Evolutionary conservation across 2,329 filamentous ascomycete species (phyloP), one percentile per base, ranked within the genome.

Genomic region (Onygenales sp.): DNA sequence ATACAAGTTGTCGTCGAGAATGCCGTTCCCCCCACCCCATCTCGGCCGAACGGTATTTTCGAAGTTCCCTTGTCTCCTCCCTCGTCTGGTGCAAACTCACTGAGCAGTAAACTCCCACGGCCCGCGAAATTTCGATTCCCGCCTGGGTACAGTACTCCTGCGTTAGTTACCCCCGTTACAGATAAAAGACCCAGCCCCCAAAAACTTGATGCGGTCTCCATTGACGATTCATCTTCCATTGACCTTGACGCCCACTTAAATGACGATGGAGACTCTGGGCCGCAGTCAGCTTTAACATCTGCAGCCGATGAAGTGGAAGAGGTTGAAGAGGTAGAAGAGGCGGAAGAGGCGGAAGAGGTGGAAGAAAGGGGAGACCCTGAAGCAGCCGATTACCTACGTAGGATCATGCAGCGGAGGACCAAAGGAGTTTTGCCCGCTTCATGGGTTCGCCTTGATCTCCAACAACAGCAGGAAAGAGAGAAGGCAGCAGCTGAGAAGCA

Each of bases 371-470:
- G 60, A 52, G 52, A 58, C 32, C 57, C 59, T 7, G 61, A 63
- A 48, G 59, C 34, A n/a, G 6, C 36, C n/a, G 47, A 49, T 17
- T 13, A 39, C 36, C 34, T 31, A 7, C 36, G 36, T 9, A 62
- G 64, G 55, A 59, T 56, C 31, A 57, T 70, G 10, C 67, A 70
- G 47, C 70, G 71, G 32, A 69, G 59, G 49, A 76, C 75, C 10
- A 71, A 71, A 54, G 75, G 75, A 31, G 74, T 77, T 27, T 64
- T 77, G 27, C 75, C 75, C 14, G 75, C 75, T 5, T 77, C 75
- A 27, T 77, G 72, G 70, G 56, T 73, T 27, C 66, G 70, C 50
- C 62, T 76, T 47, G 66, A 75, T 57, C 63, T 65, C 47, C 66
- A 68, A 54, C 63, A 64, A 37, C 65, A 65, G n/a, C 60, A 55